Evolutionary conservation across 441 rosid genomes (phyloP), one percentile per base, ranked within the genome.

Genomic region (Adansonia grandidieri): DNA sequence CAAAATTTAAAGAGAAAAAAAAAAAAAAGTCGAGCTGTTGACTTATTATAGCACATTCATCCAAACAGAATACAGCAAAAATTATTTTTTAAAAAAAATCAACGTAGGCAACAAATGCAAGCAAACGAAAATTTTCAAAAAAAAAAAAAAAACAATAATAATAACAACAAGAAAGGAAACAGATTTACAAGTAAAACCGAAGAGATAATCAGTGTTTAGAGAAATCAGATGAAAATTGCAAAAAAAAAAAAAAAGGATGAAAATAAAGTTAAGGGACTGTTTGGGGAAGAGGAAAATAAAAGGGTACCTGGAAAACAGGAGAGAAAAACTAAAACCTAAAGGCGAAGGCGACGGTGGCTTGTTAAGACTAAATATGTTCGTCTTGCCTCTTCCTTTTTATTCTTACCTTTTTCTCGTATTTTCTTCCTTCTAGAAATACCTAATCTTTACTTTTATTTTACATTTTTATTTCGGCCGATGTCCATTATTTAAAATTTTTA

Each of bases 281-380:
- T 56, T 28, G 76, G 79, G 58, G 24, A 10, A 61, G 72, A 73
- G 22, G 79, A 63, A 42, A 73, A 28, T 9, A 63, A 56, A 58
- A 58, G 17, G 10, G 76, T 69, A 51, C 82, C 87, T 82, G 82
- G 76, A 85, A 73, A 74, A 71, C 73, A 24, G 40, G 83, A 74
- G 76, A 74, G 74, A 75, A 61, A 63, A 42, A 48, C 8, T 40
- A 75, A 78, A 71, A 78, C 76, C 75, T 67, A 62, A 0, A 17
- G 5, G 19, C 14, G 17, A 40, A 24, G 74, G 67, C 48, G 65
- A 62, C 44, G 73, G 79, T 54, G 73, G 57, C 70, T 68, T 42
- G 71, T 67, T 70, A 24, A 17, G 45, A 51, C 61, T 22, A 51
- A 71, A 71, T 32, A 28, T 4, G 24, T 28, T 70, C 1, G 60